Evolutionary conservation across 768 basidiomycete species (phyloP).

Genomic region (Amanita molliuscula): DNA sequence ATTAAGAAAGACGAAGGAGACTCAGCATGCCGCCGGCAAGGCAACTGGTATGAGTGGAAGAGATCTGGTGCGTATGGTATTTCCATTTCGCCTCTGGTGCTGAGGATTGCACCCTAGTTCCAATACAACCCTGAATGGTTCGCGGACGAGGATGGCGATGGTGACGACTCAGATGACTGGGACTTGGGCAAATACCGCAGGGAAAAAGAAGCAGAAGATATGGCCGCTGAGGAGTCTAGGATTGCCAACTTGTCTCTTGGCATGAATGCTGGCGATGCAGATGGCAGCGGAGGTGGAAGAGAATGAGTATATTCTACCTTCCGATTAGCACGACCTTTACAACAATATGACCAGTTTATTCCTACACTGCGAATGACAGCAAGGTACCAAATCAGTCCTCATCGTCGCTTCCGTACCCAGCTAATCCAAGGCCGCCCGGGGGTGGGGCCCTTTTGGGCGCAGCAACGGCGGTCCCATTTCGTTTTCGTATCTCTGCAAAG

Average conservation of each 20-base stretch:
- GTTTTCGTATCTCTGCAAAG: conserved; percentile 78
- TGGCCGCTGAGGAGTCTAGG: conserved; percentile 39
- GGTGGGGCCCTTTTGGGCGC: conserved; percentile 20
- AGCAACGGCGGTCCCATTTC: conserved; percentile 33
- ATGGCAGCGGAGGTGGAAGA: conserved; percentile 19
- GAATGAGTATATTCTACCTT: neutral
- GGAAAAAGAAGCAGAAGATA: conserved; percentile 51
- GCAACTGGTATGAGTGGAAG: conserved; percentile 88
- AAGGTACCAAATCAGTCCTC: conserved; percentile 10
- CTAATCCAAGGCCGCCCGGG: conserved; percentile 48
- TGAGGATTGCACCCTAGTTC: conserved; percentile 42
- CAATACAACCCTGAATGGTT: conserved; percentile 96
- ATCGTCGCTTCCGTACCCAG: conserved; percentile 72
- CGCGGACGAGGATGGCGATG: conserved; percentile 55
- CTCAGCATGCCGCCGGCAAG: conserved; percentile 81
- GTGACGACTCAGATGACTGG: conserved; percentile 41
- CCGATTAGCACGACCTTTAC: neutral
- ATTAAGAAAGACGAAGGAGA: conserved; percentile 69
- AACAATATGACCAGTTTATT: neutral
- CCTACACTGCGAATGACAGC: neutral
- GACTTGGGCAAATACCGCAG: conserved; percentile 53
- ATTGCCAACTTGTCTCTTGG: conserved; percentile 34
- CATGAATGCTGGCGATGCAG: conserved; percentile 16
- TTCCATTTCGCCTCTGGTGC: conserved; percentile 4
- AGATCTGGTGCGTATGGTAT: conserved; percentile 60